Percentiles rank a stretch among this genome's conserved stretches.
Evolutionary conservation across 345 rosid genomes (phyloP).

Genomic region (Tarenaya hassleriana): DNA sequence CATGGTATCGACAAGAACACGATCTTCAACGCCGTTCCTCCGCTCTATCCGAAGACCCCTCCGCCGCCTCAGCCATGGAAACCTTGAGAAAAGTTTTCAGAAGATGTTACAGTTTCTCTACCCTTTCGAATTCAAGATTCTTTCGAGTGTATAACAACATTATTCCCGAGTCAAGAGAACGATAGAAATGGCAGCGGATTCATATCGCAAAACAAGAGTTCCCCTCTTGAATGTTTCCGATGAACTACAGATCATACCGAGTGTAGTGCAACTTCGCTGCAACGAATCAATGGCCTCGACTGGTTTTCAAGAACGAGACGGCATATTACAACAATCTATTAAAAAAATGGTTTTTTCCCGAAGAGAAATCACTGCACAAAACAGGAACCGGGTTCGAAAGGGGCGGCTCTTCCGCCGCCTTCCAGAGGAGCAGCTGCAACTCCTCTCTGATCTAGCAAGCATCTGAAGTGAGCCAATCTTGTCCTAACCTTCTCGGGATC

Average conservation of each 20-base stretch:
- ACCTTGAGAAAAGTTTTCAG: slow-evolving; percentile 36
- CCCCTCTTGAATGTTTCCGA: no score
- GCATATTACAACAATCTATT: no score
- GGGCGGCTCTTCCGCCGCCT: slow-evolving; percentile 44
- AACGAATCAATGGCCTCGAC: neutral
- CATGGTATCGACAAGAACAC: slow-evolving; percentile 47
- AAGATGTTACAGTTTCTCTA: no score
- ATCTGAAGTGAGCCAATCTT: slow-evolving; percentile 64
- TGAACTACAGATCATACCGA: neutral
- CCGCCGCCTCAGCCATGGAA: slow-evolving; percentile 81
- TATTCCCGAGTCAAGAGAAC: no score
- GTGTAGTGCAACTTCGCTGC: neutral
- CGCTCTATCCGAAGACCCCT: slow-evolving; percentile 62
- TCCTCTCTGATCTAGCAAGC: slow-evolving; percentile 64
- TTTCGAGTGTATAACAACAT: no score
- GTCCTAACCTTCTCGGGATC: slow-evolving; percentile 31
- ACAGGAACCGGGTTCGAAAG: slow-evolving; percentile 60
- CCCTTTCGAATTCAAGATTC: neutral
- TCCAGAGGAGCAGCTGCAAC: slow-evolving; percentile 56
- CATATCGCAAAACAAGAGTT: no score
- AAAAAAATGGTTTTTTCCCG: no score
- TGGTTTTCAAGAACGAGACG: no score
- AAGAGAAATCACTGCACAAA: slow-evolving; percentile 32
- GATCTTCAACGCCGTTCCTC: slow-evolving; percentile 69
- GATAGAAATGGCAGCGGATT: no score